phyloP scores from a whole-genome alignment of 495 filamentous ascomycete species.

The Penicillium parvum region DNA sequence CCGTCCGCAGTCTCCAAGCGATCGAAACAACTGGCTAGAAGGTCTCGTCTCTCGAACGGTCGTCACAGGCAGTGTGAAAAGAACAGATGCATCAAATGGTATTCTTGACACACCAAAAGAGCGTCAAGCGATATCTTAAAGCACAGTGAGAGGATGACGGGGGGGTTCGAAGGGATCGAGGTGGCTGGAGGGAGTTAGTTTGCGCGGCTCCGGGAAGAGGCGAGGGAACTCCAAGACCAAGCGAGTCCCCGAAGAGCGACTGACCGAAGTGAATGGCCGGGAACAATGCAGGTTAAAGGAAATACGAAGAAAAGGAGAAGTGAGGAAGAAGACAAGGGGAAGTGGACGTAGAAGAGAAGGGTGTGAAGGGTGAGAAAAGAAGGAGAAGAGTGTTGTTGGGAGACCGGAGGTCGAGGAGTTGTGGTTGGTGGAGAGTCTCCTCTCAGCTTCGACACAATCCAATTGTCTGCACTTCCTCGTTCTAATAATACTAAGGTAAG shows the following conservation, averaged over 20 bases:
- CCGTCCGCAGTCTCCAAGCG: conserved; percentile 13
- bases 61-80: conserved; percentile 11
- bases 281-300: conserved; percentile 7
- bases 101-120: conserved; percentile 13
- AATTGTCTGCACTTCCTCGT: conserved; percentile 5
- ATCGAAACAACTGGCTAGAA: conserved; percentile 8
- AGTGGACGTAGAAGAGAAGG: conserved; percentile 29
- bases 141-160: conserved; percentile 6
- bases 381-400: conserved; percentile 19
- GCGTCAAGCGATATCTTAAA: conserved; percentile 19
- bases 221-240: conserved; percentile 8
- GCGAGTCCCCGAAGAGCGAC: conserved; percentile 21
- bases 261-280: conserved; percentile 7
- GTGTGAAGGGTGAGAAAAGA: conserved; percentile 14
- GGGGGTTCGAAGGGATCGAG: conserved; percentile 52
- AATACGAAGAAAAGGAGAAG: conserved; percentile 23
- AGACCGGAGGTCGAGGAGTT: conserved; percentile 25
- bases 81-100: conserved; percentile 15
- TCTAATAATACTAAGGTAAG: too few relatives aligned
- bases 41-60: conserved; percentile 1
- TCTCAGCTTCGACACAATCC: conserved; percentile 27
- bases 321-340: conserved; percentile 33
- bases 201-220: conserved; percentile 34
- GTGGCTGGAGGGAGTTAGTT: conserved; percentile 50
- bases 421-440: conserved; percentile 24